A percentile compares a stretch with the other conserved stretches of the same genome.
Evolutionary conservation across 2,329 filamentous ascomycete genomes (phyloP).

Genomic region (Rasamsonia emersonii): DNA sequence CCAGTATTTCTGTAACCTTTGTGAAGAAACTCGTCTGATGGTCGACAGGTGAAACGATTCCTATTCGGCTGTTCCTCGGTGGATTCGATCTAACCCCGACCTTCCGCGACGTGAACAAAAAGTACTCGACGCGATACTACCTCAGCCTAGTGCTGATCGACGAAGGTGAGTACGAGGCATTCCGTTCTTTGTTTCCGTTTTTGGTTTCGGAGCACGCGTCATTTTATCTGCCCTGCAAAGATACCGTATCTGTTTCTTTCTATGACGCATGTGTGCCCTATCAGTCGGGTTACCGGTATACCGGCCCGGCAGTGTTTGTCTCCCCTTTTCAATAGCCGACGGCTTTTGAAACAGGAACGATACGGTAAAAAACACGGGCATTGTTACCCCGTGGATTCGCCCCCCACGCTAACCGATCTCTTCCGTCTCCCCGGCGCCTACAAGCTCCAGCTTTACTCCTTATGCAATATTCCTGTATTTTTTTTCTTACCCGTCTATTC

Average conservation of each 20-base stretch:
- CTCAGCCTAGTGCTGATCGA: constrained; percentile 92
- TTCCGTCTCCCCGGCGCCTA: no score
- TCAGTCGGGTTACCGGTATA: background rate
- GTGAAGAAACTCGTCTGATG: constrained; percentile 11
- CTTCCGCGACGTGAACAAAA: constrained; percentile 99
- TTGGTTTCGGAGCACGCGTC: no score
- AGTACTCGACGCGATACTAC: constrained; percentile 97
- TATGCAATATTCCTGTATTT: no score
- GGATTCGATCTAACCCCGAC: constrained; percentile 97
- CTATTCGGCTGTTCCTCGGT: constrained; percentile 91
- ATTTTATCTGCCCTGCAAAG: constrained; percentile 8
- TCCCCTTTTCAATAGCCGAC: constrained; percentile 24
- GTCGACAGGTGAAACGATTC: constrained; percentile 69
- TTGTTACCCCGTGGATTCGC: no score
- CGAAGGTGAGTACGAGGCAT: constrained; percentile 55
- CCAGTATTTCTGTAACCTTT: no score
- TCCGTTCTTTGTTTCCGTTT: background rate
- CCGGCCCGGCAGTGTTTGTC: background rate
- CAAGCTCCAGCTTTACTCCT: no score
- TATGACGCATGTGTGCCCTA: background rate
- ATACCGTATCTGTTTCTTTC: background rate
- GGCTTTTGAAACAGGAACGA: constrained; percentile 21
- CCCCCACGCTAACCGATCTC: constrained; percentile 5
- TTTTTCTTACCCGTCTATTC: background rate
- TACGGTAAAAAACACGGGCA: constrained; percentile 7